phyloP scores from a whole-genome alignment of 2,329 filamentous ascomycete species.

The Penicillium digitatum region DNA sequence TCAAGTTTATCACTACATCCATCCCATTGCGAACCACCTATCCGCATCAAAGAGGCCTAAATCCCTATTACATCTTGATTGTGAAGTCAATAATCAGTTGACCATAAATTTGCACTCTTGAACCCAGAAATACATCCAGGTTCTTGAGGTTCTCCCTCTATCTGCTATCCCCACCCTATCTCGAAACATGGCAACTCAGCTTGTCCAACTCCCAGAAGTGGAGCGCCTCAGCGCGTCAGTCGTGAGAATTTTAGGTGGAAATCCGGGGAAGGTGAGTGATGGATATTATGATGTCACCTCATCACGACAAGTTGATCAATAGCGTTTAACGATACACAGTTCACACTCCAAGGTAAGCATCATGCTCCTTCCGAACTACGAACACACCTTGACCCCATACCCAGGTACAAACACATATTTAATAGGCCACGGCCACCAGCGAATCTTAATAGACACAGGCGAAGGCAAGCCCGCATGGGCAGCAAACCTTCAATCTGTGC shows the following conservation, averaged over 20 bases:
- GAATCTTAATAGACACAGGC: conserved; percentile 86
- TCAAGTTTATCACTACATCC: neutral
- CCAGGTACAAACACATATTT: conserved; percentile 90
- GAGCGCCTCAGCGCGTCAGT: conserved; percentile 73
- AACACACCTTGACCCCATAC: neutral
- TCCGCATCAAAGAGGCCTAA: too few species aligned
- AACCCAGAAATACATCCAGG: neutral
- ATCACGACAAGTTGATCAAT: conserved; percentile 4
- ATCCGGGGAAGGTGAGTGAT: conserved; percentile 70
- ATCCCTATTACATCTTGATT: conserved; percentile 1
- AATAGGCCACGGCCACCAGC: conserved; percentile 66
- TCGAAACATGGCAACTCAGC: conserved; percentile 54
- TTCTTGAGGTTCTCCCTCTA: neutral
- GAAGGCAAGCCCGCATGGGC: conserved; percentile 76
- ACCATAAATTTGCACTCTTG: neutral
- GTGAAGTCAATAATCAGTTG: neutral
- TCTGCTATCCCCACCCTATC: neutral
- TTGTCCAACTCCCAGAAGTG: conserved; percentile 66
- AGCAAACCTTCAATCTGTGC: conserved; percentile 58
- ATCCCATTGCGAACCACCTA: neutral
- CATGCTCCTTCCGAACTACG: neutral
- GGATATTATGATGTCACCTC: neutral
- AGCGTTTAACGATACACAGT: conserved; percentile 31
- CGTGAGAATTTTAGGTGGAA: conserved; percentile 81
- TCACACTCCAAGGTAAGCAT: conserved; percentile 55